Conservation (phyloP, 2,329 filamentous ascomycete genomes). For the Exophiala calicioides region DNA sequence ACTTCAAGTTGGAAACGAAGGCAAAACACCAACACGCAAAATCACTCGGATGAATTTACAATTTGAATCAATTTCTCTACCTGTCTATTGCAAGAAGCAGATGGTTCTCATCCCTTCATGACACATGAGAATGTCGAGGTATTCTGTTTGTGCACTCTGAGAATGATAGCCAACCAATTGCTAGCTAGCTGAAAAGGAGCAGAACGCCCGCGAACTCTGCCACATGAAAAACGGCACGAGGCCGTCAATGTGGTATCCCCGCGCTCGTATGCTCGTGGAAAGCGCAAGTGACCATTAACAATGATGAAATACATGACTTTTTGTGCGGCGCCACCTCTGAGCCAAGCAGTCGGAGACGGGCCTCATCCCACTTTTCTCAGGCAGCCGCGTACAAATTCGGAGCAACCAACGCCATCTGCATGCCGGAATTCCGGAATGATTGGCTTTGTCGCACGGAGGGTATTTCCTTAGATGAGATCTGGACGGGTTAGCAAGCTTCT, state of each 20-base stretch:
- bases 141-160: constrained; percentile 25
- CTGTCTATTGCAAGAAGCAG: constrained; percentile 26
- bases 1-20: not conserved
- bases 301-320: constrained; percentile 28
- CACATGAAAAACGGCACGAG: constrained; percentile 18
- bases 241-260: constrained; percentile 24
- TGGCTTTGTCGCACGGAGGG: constrained; percentile 11
- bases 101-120: constrained; percentile 27
- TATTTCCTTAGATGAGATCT: constrained; percentile 35
- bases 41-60: constrained; percentile 9
- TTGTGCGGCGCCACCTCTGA: constrained; percentile 25
- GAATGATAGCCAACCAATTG: constrained; percentile 29
- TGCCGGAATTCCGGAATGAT: constrained; percentile 24
- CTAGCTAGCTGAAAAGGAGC: constrained; percentile 26
- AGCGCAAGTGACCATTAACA: constrained; percentile 8
- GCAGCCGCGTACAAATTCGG: constrained; percentile 20
- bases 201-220: constrained; percentile 25
- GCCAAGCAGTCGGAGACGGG: constrained; percentile 34
- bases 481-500: constrained; percentile 15
- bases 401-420: constrained; percentile 33
- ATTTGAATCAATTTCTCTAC: constrained; percentile 24
- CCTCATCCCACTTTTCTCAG: constrained; percentile 36
- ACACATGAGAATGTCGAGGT: constrained; percentile 27
- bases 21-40: not conserved
- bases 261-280: constrained; percentile 24